Base-by-base conservation (phyloP, 176 grass and related monocot genomes). In the Tillandsia fasciculata region DNA sequence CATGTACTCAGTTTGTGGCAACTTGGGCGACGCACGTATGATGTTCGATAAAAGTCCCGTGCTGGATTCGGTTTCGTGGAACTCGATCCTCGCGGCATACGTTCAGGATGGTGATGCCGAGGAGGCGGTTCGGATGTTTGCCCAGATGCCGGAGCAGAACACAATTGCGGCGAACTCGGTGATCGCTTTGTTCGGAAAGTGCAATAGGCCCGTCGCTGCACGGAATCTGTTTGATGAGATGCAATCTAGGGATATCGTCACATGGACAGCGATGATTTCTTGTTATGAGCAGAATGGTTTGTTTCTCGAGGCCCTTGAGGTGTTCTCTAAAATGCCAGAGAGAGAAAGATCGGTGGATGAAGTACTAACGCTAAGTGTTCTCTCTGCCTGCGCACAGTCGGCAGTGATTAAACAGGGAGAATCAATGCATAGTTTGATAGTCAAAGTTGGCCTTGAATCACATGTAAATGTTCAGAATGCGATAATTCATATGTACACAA, bases 31-130 rank as follows among this genome's bases (percentile, higher is more conserved):
- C 70, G 86, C 86, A 56, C 83, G 76, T 51, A 70, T 58, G 73
- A 72, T 89, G 86, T 96, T 96, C 14, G 83, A 89, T 83, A 67
- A 23, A 52, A 85, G 76, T 67, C 86, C 83, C 52, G 52, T 79
- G 74, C 50, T 90, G 81, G 92, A 96, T 72, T 85, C 81, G n/a
- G 92, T 92, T 83, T 92, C 92, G 11, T 92, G 86, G 88, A 92
- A 96, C 75, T 85, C 89, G 10, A 90, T 96, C 48, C 87, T 96
- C 9, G 73, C 86, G 3, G 81, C 86, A 1, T 89, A 96, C 64
- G 76, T 89, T 49, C 66, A 89, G 9, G 69, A 22, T 5, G 76
- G 86, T 75, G 73, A 96, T 64, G 59, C 81, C 6, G 59, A 81
- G 4, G 67, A 85, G 48, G 89, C 86, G 7, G 15, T 87, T 29